These are phyloP conservation scores for Marasmius fiardii DNA, from an alignment of 1,284 basidiomycete genomes.

Conservation along the genomic window DNA sequence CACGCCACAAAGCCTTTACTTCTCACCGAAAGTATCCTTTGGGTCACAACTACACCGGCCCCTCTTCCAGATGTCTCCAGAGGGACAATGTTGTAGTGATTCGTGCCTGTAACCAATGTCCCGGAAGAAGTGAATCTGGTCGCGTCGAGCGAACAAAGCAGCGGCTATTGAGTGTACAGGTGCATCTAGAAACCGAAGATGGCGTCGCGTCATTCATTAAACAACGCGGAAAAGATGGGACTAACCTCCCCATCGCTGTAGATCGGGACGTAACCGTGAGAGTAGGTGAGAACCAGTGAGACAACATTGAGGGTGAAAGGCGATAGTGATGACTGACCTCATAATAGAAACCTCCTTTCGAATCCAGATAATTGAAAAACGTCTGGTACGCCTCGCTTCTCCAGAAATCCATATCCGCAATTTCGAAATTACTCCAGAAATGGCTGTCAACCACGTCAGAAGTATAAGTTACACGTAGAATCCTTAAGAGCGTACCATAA, in stretches of 20 bases:
- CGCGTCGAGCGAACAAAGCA: slow-evolving; percentile 65
- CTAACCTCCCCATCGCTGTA: slow-evolving; percentile 77
- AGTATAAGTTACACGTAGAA: neutral
- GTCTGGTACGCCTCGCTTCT: slow-evolving; percentile 70
- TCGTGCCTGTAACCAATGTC: slow-evolving; percentile 53
- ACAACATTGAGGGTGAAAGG: neutral
- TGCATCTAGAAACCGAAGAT: slow-evolving; percentile 34
- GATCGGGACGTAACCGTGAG: slow-evolving; percentile 4
- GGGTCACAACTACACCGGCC: slow-evolving; percentile 43
- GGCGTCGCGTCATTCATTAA: neutral
- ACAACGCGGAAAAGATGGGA: neutral
- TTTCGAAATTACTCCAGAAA: slow-evolving; percentile 84
- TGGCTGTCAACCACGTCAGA: neutral
- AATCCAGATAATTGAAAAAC: slow-evolving; percentile 79
- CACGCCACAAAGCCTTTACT: neutral
- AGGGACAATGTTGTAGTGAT: slow-evolving; percentile 50
- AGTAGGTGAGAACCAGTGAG: neutral
- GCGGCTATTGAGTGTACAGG: slow-evolving; percentile 84
- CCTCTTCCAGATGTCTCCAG: slow-evolving; percentile 34
- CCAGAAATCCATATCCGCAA: slow-evolving; percentile 82
- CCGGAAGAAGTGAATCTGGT: slow-evolving; percentile 76
- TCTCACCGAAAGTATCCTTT: slow-evolving; percentile 39
- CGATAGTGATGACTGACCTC: slow-evolving; percentile 47
- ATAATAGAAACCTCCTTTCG: slow-evolving; percentile 82
- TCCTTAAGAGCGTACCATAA: neutral